phyloP scores from a whole-genome alignment of 192 early-diverging fungal species.

The Backusella westeae region DNA sequence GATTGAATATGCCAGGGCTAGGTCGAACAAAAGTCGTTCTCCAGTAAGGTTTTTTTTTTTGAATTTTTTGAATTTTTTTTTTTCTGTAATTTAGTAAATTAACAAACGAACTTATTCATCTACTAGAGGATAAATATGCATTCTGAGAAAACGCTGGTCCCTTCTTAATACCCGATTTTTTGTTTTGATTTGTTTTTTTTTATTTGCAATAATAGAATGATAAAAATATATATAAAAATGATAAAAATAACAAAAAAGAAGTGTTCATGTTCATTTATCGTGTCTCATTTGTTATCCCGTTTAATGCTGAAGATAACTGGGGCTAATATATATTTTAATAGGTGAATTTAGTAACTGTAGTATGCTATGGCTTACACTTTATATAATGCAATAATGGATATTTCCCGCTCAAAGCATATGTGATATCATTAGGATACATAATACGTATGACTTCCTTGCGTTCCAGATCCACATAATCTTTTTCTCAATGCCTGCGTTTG shows the following conservation, averaged over 20 bases:
- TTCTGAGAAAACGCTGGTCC: not conserved
- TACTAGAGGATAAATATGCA: not conserved
- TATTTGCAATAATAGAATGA: not conserved
- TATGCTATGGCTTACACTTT: not conserved
- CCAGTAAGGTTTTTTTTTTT: not conserved
- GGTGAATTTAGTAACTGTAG: not conserved
- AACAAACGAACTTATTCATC: not conserved
- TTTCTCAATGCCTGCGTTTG: not conserved
- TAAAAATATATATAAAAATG: not conserved
- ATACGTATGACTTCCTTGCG: not conserved
- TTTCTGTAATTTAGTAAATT: not conserved
- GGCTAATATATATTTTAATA: not conserved
- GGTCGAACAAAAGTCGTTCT: not conserved
- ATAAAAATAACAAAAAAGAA: not conserved
- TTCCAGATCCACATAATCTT: not conserved
- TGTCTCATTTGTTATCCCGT: not conserved
- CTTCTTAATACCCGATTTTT: conserved; percentile 7
- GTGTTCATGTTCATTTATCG: not conserved
- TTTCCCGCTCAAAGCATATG: not conserved
- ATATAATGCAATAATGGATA: not conserved
- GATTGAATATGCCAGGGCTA: not conserved
- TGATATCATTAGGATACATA: not conserved
- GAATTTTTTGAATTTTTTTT: not conserved
- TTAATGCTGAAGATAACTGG: not conserved
- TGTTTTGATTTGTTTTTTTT: not conserved